These are phyloP conservation scores for Apiospora aurea DNA, from an alignment of 2,329 filamentous ascomycete species.

Conservation along the genomic window DNA sequence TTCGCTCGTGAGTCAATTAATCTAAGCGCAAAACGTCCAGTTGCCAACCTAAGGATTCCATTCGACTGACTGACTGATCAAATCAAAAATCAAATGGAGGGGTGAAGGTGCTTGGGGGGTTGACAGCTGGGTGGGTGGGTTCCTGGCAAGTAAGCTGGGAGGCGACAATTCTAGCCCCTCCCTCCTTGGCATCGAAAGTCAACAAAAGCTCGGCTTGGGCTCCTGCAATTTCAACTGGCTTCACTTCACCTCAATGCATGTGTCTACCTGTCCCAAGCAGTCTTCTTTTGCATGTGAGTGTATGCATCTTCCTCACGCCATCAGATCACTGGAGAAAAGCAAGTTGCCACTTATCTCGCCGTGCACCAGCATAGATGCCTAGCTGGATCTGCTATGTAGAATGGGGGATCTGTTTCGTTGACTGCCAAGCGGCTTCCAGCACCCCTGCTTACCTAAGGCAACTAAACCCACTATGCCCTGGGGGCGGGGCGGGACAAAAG, in stretches of 20 bases:
- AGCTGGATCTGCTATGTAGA: not conserved
- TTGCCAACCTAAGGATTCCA: conserved; percentile 5
- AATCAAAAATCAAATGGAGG: conserved; percentile 18
- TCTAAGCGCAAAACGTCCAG: not conserved
- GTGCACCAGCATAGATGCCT: not conserved
- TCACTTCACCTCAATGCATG: too few relatives aligned
- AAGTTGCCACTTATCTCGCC: not conserved
- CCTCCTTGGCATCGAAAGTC: conserved; percentile 10
- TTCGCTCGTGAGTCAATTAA: conserved; percentile 9
- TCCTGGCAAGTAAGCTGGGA: not conserved
- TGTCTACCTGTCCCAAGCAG: not conserved
- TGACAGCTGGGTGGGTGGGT: not conserved
- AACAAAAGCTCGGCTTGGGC: conserved; percentile 23
- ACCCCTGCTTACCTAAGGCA: conserved; percentile 13
- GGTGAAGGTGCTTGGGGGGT: not conserved
- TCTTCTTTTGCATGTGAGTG: too few relatives aligned
- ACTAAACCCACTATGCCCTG: not conserved
- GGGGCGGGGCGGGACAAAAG: not conserved
- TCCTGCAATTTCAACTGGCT: not conserved
- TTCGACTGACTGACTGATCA: conserved; percentile 9
- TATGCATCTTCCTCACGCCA: not conserved
- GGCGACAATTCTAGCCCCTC: conserved; percentile 21
- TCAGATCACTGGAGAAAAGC: not conserved
- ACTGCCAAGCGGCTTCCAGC: not conserved
- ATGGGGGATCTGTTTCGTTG: not conserved